Evolutionary conservation across 1,139 yeast genomes (phyloP).

Genomic region (Saccharomyces hybrid): DNA sequence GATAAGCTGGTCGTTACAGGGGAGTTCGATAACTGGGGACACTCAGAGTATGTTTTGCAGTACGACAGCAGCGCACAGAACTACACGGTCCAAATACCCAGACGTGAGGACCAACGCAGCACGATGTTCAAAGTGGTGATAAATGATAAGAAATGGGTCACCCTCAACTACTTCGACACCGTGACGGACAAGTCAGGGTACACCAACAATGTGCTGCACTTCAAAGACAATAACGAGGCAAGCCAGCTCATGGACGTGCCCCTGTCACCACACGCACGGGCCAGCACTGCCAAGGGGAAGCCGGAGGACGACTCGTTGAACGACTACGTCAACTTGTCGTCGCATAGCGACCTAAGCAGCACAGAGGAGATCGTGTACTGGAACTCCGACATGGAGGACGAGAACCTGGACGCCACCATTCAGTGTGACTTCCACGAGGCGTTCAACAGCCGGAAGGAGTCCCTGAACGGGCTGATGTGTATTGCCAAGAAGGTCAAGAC

Average conservation of each 20-base stretch:
- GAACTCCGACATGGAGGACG: constrained; percentile 5
- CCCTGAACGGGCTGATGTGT: neutral
- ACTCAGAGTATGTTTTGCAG: constrained; percentile 7
- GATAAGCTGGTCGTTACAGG: constrained; percentile 16
- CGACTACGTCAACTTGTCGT: constrained; percentile 17
- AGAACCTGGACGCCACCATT: neutral
- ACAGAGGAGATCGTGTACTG: constrained; percentile 11
- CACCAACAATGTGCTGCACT: constrained; percentile 12
- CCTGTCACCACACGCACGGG: neutral
- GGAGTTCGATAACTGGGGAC: constrained; percentile 18
- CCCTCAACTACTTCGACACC: constrained; percentile 14
- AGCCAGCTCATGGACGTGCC: neutral
- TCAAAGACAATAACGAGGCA: constrained; percentile 4
- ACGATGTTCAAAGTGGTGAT: constrained; percentile 15
- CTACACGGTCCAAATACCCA: constrained; percentile 10
- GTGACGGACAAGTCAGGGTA: constrained; percentile 11
- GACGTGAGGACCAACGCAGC: constrained; percentile 4
- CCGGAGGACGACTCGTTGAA: neutral
- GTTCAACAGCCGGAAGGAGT: neutral
- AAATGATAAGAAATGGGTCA: constrained; percentile 13
- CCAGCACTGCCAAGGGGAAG: neutral
- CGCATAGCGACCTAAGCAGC: constrained; percentile 18
- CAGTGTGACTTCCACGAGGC: constrained; percentile 1
- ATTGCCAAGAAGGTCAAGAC: constrained; percentile 1
- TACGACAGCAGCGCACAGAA: constrained; percentile 5